These are phyloP conservation scores for Zygoascus bituminiphila DNA, from an alignment of 805 yeast species.

Conservation along the genomic window DNA sequence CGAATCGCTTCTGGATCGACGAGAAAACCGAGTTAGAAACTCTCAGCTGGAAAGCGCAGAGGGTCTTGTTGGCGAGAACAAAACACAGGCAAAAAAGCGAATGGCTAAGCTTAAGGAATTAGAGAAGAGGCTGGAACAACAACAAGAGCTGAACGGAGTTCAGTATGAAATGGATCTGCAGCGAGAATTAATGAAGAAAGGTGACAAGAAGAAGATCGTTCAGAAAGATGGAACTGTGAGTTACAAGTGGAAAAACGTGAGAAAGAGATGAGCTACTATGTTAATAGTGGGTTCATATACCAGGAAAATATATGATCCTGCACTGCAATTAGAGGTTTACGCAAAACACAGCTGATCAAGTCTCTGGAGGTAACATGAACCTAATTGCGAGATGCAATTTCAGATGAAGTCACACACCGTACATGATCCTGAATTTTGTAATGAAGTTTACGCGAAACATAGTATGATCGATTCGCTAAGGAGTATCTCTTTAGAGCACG, in stretches of 20 bases:
- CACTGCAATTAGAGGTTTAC: too few relatives aligned
- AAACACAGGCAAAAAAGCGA: constrained; percentile 7
- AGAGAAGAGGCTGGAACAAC: constrained; percentile 61
- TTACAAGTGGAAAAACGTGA: constrained; percentile 73
- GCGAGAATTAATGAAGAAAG: constrained; percentile 84
- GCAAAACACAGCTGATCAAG: too few relatives aligned
- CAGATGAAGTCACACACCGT: too few relatives aligned
- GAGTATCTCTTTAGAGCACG: too few relatives aligned
- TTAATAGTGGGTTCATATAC: too few relatives aligned
- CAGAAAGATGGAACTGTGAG: constrained; percentile 58
- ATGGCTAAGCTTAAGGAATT: constrained; percentile 52
- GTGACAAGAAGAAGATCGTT: constrained; percentile 68
- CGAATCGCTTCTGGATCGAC: constrained; percentile 46
- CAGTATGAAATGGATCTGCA: constrained; percentile 68
- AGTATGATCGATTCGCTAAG: too few relatives aligned
- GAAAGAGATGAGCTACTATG: constrained; percentile 28
- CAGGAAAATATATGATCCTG: too few relatives aligned
- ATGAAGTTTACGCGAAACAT: too few relatives aligned
- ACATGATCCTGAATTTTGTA: too few relatives aligned
- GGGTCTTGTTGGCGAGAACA: constrained; percentile 25
- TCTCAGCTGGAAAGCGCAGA: constrained; percentile 41
- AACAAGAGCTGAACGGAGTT: constrained; percentile 55
- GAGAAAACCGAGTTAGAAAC: constrained; percentile 62
- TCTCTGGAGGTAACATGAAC: too few relatives aligned
- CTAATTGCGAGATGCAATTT: too few relatives aligned